A percentile compares a stretch with the other conserved stretches of the same genome.
These are phyloP conservation scores for Suillus cothurnatus DNA, from an alignment of 768 basidiomycete genomes.

Conservation along the genomic window DNA sequence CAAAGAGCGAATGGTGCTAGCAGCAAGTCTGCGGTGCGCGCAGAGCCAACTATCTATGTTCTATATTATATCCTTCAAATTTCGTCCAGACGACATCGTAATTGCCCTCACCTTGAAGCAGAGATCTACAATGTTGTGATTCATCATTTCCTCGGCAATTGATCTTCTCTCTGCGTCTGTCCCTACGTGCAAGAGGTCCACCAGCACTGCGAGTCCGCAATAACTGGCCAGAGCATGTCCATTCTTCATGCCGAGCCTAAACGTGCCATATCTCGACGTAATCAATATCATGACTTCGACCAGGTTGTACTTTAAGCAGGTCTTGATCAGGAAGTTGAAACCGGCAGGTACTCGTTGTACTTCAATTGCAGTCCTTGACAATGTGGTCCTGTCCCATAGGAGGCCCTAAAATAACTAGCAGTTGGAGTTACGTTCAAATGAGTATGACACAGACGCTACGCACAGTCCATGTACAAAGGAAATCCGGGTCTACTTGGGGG, in stretches of 20 bases:
- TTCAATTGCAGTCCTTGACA: not conserved
- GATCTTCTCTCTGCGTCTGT: not conserved
- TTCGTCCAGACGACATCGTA: not conserved
- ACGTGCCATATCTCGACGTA: slow-evolving; percentile 4
- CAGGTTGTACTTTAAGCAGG: slow-evolving; percentile 2
- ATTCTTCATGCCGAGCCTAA: slow-evolving; percentile 4
- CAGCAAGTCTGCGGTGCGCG: slow-evolving; percentile 23
- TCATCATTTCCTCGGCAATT: slow-evolving; percentile 19
- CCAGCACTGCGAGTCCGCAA: slow-evolving; percentile 4
- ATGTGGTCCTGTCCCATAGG: slow-evolving; percentile 1
- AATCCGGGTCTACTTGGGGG: slow-evolving; percentile 1
- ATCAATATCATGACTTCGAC: slow-evolving; percentile 7
- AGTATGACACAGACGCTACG: not conserved
- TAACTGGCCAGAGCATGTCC: slow-evolving; percentile 19
- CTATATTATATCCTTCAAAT: slow-evolving; percentile 7
- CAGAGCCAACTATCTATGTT: slow-evolving; percentile 23
- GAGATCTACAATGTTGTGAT: slow-evolving; percentile 22
- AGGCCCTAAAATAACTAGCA: not conserved
- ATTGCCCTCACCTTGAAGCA: slow-evolving; percentile 22
- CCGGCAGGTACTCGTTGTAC: not conserved
- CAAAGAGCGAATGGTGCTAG: slow-evolving; percentile 22
- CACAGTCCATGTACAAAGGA: slow-evolving; percentile 6
- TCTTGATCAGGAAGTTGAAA: slow-evolving; percentile 3
- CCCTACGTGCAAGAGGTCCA: slow-evolving; percentile 7
- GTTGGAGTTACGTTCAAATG: not conserved